Percentiles rank a stretch among this genome's conserved stretches.
Conservation (phyloP, 306 rosid genomes). For the Quercus parvula region DNA sequence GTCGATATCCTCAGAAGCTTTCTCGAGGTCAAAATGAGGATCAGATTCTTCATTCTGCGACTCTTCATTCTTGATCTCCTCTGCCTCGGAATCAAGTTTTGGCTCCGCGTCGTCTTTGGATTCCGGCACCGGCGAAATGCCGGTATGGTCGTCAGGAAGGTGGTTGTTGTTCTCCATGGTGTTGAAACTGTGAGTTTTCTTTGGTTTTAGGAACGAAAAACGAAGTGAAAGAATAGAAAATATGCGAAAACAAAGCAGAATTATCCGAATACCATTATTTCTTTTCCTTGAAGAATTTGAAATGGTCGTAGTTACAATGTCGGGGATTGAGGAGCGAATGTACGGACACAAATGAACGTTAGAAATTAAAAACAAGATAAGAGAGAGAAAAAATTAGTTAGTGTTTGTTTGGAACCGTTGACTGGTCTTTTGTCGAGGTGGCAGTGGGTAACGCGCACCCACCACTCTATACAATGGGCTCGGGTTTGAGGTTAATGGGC, state of each 20-base stretch:
- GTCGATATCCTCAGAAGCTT: conserved; percentile 37
- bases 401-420: conserved; percentile 29
- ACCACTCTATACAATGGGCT: not conserved
- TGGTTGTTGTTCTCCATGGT: conserved; percentile 48
- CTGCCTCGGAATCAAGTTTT: not conserved
- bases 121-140: not conserved
- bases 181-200: conserved; percentile 17
- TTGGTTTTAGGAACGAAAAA: conserved; percentile 9
- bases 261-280: conserved; percentile 8
- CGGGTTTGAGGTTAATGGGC: no score
- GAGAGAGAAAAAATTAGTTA: not conserved
- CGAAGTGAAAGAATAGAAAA: conserved; percentile 13
- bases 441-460: conserved; percentile 33
- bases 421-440: conserved; percentile 24
- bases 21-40: conserved; percentile 26
- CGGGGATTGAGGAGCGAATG: conserved; percentile 25
- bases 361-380: not conserved
- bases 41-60: not conserved
- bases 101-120: not conserved
- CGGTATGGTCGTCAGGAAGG: conserved; percentile 17
- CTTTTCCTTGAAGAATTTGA: conserved; percentile 26
- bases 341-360: conserved; percentile 27
- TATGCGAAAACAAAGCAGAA: conserved; percentile 32
- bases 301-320: conserved; percentile 37
- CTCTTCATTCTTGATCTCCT: conserved; percentile 10